Evolutionary conservation across 2,329 filamentous ascomycete genomes (phyloP).

Genomic region (Colletotrichum lindemuthianum): DNA sequence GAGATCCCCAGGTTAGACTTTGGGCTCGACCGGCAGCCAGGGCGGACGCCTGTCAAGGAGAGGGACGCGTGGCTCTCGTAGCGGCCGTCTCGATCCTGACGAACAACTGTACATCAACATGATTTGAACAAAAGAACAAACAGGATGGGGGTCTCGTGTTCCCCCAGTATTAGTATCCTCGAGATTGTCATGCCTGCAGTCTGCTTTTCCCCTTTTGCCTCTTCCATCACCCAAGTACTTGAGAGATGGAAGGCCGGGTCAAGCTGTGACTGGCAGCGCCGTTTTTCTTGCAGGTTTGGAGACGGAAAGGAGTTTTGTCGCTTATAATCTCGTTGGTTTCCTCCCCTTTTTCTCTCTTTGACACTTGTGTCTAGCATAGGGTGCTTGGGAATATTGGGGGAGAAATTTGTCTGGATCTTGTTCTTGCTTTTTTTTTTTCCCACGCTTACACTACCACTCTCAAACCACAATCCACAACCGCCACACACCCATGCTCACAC

Average conservation of each 20-base stretch:
- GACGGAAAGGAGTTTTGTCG: background rate
- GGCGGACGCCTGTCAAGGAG: constrained; percentile 40
- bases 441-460: background rate
- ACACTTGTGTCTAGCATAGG: background rate
- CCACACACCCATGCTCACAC: background rate
- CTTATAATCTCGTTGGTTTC: background rate
- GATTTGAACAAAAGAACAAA: background rate
- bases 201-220: too few species aligned
- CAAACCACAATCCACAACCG: background rate
- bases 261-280: too few species aligned
- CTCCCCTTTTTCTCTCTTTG: background rate
- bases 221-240: too few species aligned
- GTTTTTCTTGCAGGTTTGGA: background rate
- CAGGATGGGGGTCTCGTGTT: too few species aligned
- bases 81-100: background rate
- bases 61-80: constrained; percentile 39
- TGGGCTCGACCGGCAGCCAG: constrained; percentile 44
- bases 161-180: too few species aligned
- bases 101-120: background rate
- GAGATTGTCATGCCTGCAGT: too few species aligned
- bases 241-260: too few species aligned
- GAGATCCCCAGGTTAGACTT: constrained; percentile 69
- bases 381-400: background rate
- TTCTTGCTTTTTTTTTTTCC: background rate
- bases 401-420: background rate